Conservation (phyloP, 257 asterid species). For the Capsicum chinense region DNA sequence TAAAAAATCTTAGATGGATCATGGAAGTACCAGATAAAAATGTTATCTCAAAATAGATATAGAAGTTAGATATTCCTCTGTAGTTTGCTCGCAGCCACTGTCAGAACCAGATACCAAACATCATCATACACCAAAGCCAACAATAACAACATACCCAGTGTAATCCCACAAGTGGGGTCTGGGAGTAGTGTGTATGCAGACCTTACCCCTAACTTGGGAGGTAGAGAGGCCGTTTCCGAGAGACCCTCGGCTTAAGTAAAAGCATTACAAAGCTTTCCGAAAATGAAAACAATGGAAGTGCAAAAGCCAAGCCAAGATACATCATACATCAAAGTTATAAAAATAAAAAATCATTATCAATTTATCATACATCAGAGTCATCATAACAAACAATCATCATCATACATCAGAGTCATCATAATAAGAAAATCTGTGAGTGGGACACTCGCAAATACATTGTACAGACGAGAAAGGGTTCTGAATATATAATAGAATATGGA, state of each 20-base stretch:
- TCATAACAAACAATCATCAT: background rate
- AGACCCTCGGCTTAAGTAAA: too few species aligned
- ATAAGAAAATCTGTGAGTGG: background rate
- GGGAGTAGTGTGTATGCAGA: too few species aligned
- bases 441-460: background rate
- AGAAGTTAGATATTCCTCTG: constrained; percentile 10
- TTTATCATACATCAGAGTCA: background rate
- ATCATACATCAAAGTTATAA: background rate
- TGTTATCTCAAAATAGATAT: background rate
- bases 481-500: background rate
- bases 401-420: background rate
- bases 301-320: too few species aligned
- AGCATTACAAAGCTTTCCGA: too few species aligned
- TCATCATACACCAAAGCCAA: background rate
- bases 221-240: too few species aligned
- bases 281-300: too few species aligned
- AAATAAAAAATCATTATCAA: background rate
- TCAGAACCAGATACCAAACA: constrained; percentile 14
- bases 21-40: background rate
- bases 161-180: too few species aligned
- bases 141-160: too few species aligned
- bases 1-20: background rate
- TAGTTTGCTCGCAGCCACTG: background rate
- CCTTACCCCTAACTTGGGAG: too few species aligned
- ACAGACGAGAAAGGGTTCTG: background rate